Percentiles rank a stretch among this genome's conserved stretches.
Conservation (phyloP, 305 asterid species). For the Lippia alba region DNA sequence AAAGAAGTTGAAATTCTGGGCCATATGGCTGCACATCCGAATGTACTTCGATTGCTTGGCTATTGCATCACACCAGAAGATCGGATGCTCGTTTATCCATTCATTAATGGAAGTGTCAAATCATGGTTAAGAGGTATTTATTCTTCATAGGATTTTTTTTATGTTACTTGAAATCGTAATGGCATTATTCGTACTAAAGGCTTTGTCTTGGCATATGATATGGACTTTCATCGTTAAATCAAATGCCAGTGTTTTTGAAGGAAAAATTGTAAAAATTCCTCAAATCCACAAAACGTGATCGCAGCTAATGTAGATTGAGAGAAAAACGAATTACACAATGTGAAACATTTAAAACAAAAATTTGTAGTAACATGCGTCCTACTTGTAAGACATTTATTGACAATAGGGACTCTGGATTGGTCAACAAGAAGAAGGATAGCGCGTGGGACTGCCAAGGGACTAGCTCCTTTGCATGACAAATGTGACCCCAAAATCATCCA, state of each 20-base stretch:
- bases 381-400: slow-evolving; percentile 39
- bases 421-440: slow-evolving; percentile 54
- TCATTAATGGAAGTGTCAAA: slow-evolving; percentile 49
- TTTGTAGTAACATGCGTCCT: no score
- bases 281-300: no score
- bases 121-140: slow-evolving; percentile 43
- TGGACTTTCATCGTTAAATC: not conserved
- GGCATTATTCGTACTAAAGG: not conserved
- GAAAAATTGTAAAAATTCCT: no score
- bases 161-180: no score
- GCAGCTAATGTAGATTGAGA: no score
- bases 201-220: not conserved
- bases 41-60: slow-evolving; percentile 63
- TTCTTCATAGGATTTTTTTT: no score
- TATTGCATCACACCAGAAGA: slow-evolving; percentile 71
- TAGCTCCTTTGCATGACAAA: slow-evolving; percentile 66
- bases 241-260: no score
- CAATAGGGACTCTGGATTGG: slow-evolving; percentile 50
- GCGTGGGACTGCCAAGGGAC: slow-evolving; percentile 63
- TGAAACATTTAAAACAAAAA: no score
- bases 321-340: no score
- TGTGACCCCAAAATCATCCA: slow-evolving; percentile 66
- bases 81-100: slow-evolving; percentile 63
- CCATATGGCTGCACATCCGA: slow-evolving; percentile 59
- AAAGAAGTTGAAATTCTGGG: slow-evolving; percentile 52